Base-by-base conservation (phyloP, 768 basidiomycete genomes). In the Phanerochaete carnosa region DNA sequence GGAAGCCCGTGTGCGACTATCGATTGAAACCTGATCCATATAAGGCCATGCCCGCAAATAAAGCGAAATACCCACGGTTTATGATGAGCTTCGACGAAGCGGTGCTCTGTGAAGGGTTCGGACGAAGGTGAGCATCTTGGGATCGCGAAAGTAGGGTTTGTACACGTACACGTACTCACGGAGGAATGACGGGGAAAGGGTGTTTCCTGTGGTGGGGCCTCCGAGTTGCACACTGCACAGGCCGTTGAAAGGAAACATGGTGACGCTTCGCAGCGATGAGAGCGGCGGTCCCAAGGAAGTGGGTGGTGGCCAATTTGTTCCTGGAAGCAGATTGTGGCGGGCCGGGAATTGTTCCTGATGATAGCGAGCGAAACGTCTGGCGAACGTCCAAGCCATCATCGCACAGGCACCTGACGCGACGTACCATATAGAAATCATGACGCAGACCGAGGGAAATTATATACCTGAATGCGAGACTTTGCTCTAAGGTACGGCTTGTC, bases 61-160 rank as follows among this genome's bases (percentile, higher is more conserved):
- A 23, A 30, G 61, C 61, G 61, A 62, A 37, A 39, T 53, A 62
- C 39, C 61, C 61, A 62, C 61, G 61, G 26, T 53, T 22, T 22
- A 55, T 55, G 54, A 52, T 23, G 51, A 2, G n/a, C 51, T 52
- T 52, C 51, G 35, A 28, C 47, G 47, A 49, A 22, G 28, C 55
- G 57, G 57, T 29, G 37, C 39, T 15, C 35, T 45, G 28, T 15
- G 32, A 39, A 23, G 8, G 51, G 45, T 30, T 8, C 58, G 39
- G 11, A 39, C 51, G 30, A 19, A 32, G 26, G 23, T 39, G 43
- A 33, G n/a, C 35, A 43, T 43, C 23, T 13, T 6, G 35, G 4
- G 39, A 49, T 29, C 47, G 47, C 19, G 47, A 8, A 11, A 3
- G 28, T 26, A 13, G 25, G 19, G 23, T 49, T 49, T 25, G 35